phyloP scores from a whole-genome alignment of 2,329 filamentous ascomycete genomes.

The Colletotrichum sojae region DNA sequence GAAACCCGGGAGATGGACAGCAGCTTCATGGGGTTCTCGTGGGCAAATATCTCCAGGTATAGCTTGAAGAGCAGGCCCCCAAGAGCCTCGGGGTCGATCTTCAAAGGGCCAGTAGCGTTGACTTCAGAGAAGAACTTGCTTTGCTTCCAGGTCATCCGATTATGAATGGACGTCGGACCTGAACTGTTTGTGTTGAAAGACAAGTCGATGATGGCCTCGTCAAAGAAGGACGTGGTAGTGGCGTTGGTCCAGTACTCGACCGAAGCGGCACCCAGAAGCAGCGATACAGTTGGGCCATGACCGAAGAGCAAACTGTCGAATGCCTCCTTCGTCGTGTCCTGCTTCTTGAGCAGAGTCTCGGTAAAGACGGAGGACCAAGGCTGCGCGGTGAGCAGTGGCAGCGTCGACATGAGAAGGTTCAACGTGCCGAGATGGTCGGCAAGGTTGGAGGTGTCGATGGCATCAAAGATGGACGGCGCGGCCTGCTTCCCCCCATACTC shows the following conservation, averaged over 20 bases:
- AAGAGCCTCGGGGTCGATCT: conserved; percentile 55
- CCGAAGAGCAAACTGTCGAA: conserved; percentile 62
- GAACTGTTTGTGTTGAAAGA: conserved; percentile 1
- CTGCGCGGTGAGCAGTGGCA: conserved; percentile 60
- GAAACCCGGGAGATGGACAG: conserved; percentile 28
- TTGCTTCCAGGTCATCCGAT: conserved; percentile 54
- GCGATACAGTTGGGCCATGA: conserved; percentile 60
- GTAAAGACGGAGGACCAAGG: conserved; percentile 64
- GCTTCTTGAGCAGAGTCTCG: conserved; percentile 39
- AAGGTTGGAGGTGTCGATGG: conserved; percentile 68
- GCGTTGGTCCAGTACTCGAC: conserved; percentile 67
- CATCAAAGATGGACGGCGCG: conserved; percentile 63
- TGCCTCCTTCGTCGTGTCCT: conserved; percentile 46
- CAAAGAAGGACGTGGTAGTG: conserved; percentile 55
- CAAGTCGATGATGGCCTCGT: conserved; percentile 53
- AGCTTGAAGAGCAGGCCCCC: conserved; percentile 56
- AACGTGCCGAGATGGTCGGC: conserved; percentile 56
- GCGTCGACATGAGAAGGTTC: conserved; percentile 56
- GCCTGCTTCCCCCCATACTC: conserved; percentile 54
- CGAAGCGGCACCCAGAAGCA: conserved; percentile 65
- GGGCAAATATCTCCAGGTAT: conserved; percentile 61
- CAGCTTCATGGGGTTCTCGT: conserved; percentile 51
- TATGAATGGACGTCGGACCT: conserved; percentile 43
- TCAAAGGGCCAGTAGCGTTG: conserved; percentile 44
- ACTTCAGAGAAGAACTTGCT: conserved; percentile 49